phyloP scores from a whole-genome alignment of 148 eudicot genomes.

The Rhododendron simsii region DNA sequence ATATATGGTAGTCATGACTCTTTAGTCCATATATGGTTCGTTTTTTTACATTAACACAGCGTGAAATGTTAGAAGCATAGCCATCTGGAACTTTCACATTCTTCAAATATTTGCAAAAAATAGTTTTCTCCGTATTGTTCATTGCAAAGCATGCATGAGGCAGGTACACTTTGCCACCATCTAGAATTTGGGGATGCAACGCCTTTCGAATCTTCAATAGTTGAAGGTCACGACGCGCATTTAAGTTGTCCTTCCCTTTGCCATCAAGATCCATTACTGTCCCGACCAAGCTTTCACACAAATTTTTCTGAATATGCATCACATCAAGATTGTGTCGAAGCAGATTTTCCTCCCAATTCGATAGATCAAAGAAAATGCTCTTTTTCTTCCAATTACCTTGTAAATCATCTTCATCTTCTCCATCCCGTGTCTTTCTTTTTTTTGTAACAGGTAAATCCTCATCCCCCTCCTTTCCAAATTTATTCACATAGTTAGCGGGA shows the following conservation, averaged over 20 bases:
- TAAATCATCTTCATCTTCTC: background rate
- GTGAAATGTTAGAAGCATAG: no score
- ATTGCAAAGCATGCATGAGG: background rate
- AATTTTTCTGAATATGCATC: slow-evolving; percentile 7
- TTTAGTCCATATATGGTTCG: no score
- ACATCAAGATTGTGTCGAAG: slow-evolving; percentile 5
- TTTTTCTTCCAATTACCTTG: background rate
- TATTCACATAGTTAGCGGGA: background rate
- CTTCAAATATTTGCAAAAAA: background rate
- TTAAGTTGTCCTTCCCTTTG: slow-evolving; percentile 1
- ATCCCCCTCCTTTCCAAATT: background rate
- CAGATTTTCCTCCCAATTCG: background rate
- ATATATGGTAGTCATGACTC: no score
- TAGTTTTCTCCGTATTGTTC: background rate
- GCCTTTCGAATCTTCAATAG: background rate
- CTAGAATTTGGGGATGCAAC: background rate
- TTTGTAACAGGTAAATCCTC: background rate
- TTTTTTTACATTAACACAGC: no score
- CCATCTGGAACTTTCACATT: background rate
- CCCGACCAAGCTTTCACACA: background rate
- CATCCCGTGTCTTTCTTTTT: background rate
- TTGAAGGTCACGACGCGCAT: background rate
- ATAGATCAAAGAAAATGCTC: background rate
- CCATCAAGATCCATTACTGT: background rate
- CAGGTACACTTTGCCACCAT: background rate